These are phyloP conservation scores for Lasiodiplodia theobromae DNA, from an alignment of 2,329 filamentous ascomycete genomes.

Conservation along the genomic window DNA sequence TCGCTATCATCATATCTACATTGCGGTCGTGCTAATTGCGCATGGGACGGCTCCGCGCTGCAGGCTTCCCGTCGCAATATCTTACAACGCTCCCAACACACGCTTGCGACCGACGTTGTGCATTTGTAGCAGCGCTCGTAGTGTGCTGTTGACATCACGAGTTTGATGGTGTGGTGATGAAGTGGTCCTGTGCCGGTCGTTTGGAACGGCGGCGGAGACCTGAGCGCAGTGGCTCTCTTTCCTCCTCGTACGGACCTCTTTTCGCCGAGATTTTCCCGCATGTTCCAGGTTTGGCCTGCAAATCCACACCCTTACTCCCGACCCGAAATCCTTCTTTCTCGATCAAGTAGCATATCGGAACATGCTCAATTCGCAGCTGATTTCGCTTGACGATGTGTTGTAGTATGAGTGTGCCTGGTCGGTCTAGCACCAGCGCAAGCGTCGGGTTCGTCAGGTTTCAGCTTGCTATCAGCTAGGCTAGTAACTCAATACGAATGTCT, in stretches of 20 bases:
- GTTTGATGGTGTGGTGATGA: conserved; percentile 22
- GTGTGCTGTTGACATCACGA: not conserved
- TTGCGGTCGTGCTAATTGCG: not conserved
- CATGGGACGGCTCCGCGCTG: not conserved
- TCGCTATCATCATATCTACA: not conserved
- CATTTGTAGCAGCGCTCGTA: not conserved
- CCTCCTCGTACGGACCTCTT: conserved; percentile 1
- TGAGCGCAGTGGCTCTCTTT: conserved; percentile 15
- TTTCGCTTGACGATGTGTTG: no score
- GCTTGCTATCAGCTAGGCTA: no score
- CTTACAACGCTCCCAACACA: not conserved
- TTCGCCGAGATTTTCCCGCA: conserved; percentile 10
- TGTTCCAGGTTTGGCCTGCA: no score
- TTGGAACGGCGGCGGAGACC: conserved; percentile 9
- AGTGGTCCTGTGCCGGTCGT: conserved; percentile 11
- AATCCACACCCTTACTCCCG: no score
- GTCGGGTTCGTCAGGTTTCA: no score
- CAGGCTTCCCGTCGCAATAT: not conserved
- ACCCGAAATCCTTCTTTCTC: no score
- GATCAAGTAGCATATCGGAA: no score
- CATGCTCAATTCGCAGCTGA: no score
- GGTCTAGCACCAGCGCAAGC: no score
- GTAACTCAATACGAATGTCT: no score
- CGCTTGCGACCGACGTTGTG: not conserved
- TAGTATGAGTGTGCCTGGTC: no score